Base-by-base conservation (phyloP, 2,329 filamentous ascomycete species). In the Hyphodiscus sp. region DNA sequence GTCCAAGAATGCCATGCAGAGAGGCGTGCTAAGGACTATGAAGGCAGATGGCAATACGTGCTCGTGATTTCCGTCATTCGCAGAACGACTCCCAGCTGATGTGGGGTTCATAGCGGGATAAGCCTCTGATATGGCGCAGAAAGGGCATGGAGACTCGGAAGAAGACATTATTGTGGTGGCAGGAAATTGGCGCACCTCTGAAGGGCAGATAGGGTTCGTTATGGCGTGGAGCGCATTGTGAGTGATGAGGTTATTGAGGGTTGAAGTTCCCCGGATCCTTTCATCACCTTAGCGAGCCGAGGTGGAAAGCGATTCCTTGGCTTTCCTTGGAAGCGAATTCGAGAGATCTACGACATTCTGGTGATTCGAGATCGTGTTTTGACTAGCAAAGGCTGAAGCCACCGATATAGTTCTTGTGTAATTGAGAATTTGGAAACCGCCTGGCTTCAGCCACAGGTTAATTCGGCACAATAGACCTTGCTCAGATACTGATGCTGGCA, bases 1-100 rank as follows among this genome's bases (percentile, higher is more conserved):
- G 72, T 97, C 92, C 63, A 97, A 79, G 71, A 97, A 97, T 43
- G 91, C 91, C 58, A 97, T 73, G 26, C 94, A 82, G 57, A 83
- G 70, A 1, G 83, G 83, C 0, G 89, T 94, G 2, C 88, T 89
- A 54, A 96, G 80, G 30, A 96, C 80, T 29, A 96, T 66, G 65
- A 81, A 84, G 59, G 64, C 1, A 66, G 69, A 55, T 57, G 67
- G 56, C 73, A 65, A 47, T 64, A 57, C 5, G 67, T 63, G 10
- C 70, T 69, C 61, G 15, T 72, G 45, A 1, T 69, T 8, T 26
- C 8, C 23, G 23, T 26, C 23, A 8, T 26, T 8, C 23, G 23
- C 23, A 8, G 23, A 26, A 4, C 4, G 23, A 26, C 23, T 26
- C 3, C 23, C 23, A 26, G 23, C 65, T 49, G 2, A 76, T 74